phyloP scores from a whole-genome alignment of 2,329 filamentous ascomycete species.

The Ophiostoma novo-ulmi region DNA sequence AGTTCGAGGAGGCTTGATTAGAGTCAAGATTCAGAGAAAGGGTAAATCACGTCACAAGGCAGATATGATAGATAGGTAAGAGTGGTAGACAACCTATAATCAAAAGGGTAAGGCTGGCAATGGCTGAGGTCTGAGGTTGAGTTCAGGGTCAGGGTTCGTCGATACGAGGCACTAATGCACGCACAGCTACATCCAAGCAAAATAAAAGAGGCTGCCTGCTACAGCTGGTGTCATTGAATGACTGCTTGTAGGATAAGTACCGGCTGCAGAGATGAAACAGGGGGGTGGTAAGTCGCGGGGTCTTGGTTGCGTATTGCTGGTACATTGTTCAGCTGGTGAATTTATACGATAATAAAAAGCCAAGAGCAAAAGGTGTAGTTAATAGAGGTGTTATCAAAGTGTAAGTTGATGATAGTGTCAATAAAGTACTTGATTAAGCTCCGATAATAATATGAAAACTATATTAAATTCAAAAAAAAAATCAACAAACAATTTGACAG shows the following conservation, averaged over 20 bases:
- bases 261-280: conserved; percentile 23
- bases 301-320: too few species aligned
- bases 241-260: conserved; percentile 15
- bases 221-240: conserved; percentile 14
- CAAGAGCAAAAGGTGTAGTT: too few species aligned
- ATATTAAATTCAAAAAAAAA: too few species aligned
- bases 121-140: not conserved
- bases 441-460: too few species aligned
- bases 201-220: not conserved
- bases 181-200: not conserved
- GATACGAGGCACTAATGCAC: conserved; percentile 3
- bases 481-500: too few species aligned
- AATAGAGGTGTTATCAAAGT: too few species aligned
- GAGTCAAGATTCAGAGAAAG: too few species aligned
- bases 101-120: not conserved
- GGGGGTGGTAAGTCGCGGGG: conserved; percentile 4
- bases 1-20: too few species aligned
- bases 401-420: too few species aligned
- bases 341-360: too few species aligned
- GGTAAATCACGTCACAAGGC: not conserved
- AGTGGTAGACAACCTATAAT: not conserved
- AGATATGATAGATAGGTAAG: not conserved
- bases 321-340: too few species aligned
- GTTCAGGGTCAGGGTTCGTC: not conserved
- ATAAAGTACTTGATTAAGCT: too few species aligned